phyloP scores from a whole-genome alignment of 345 rosid species.

The Alliaria petiolata region DNA sequence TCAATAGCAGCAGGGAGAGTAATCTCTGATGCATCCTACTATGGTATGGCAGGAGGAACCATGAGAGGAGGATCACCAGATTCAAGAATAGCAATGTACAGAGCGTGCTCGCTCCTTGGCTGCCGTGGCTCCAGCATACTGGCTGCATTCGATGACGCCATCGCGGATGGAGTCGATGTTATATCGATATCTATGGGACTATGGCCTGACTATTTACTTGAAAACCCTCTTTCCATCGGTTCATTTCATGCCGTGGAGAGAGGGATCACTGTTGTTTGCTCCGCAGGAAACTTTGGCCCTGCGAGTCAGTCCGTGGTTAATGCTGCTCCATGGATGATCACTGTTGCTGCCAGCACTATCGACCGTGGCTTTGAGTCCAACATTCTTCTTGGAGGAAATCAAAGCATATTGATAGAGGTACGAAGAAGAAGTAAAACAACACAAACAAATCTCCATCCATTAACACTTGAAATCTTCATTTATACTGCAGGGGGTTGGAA shows the following conservation, averaged over 20 bases:
- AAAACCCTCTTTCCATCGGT: constrained; percentile 32
- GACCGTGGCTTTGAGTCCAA: constrained; percentile 47
- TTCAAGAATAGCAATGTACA: constrained; percentile 30
- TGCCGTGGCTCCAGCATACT: constrained; percentile 26
- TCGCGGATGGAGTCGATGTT: constrained; percentile 31
- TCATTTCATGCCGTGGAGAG: constrained; percentile 33
- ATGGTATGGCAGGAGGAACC: constrained; percentile 25
- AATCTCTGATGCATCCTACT: constrained; percentile 29
- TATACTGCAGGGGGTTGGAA: constrained; percentile 59
- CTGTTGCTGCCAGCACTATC: constrained; percentile 49
- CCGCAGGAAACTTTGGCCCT: constrained; percentile 50
- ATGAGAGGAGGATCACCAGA: constrained; percentile 32
- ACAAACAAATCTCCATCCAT: not conserved
- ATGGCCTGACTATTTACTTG: constrained; percentile 11
- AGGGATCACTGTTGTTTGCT: constrained; percentile 35
- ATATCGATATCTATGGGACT: constrained; percentile 29
- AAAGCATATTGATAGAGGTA: constrained; percentile 7
- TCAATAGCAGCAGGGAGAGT: constrained; percentile 27
- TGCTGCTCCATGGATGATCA: constrained; percentile 58
- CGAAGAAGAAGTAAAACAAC: not conserved
- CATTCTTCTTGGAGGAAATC: constrained; percentile 32
- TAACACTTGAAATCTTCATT: not conserved
- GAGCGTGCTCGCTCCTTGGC: constrained; percentile 22
- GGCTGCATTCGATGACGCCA: constrained; percentile 34
- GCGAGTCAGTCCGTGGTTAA: constrained; percentile 38